A percentile compares a stretch with the other conserved stretches of the same genome.
Conservation (phyloP, 2,329 filamentous ascomycete species). For the Orbilia quercus region DNA sequence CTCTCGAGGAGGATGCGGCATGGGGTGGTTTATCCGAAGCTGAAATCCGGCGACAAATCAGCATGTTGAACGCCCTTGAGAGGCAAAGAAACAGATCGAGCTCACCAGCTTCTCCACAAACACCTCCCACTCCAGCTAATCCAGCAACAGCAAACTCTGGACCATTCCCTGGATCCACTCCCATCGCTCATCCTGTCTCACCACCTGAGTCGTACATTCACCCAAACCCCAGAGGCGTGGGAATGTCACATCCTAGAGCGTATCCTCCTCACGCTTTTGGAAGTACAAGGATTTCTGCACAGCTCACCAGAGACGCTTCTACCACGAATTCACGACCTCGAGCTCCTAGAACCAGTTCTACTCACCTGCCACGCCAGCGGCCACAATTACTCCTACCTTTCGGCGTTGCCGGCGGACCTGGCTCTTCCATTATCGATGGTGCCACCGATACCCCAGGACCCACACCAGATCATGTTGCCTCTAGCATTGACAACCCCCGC, state of each 20-base stretch:
- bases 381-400: no score
- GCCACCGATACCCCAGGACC: background rate
- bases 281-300: background rate
- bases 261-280: background rate
- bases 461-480: background rate
- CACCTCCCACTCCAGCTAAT: background rate
- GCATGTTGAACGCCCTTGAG: conserved; percentile 33
- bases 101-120: background rate
- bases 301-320: background rate
- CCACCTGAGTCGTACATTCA: background rate
- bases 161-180: background rate
- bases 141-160: background rate
- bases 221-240: background rate
- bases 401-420: background rate
- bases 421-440: background rate
- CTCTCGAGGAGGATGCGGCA: conserved; percentile 11
- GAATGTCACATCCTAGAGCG: background rate
- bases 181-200: background rate
- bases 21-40: conserved; percentile 50
- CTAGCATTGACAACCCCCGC: no score
- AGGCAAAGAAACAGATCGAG: conserved; percentile 14
- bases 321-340: background rate
- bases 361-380: no score
- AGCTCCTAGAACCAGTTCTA: no score
- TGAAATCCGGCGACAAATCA: conserved; percentile 45